Percentiles rank a stretch among this genome's conserved stretches.
Conservation (phyloP, 2,329 filamentous ascomycete genomes). For the Aureobasidium musti region DNA sequence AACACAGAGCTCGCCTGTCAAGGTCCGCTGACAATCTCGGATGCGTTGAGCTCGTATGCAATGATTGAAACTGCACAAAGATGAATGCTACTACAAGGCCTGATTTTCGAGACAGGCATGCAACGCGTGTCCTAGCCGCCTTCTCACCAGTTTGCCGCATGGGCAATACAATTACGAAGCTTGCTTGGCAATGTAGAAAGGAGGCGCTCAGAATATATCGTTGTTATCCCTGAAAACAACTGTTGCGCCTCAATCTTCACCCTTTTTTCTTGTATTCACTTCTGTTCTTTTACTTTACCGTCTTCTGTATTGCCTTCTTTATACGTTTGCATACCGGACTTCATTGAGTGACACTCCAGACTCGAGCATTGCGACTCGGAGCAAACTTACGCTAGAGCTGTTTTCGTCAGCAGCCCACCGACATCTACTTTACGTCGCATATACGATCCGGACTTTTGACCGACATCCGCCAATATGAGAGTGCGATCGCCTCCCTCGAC, state of each 20-base stretch:
- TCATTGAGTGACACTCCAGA: slow-evolving; percentile 35
- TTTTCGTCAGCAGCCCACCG: slow-evolving; percentile 25
- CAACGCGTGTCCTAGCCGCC: neutral
- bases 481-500: slow-evolving; percentile 52
- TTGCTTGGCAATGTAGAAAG: slow-evolving; percentile 26
- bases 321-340: neutral
- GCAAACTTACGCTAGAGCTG: slow-evolving; percentile 12
- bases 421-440: slow-evolving; percentile 9
- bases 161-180: slow-evolving; percentile 8
- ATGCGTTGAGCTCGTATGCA: neutral
- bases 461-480: slow-evolving; percentile 53
- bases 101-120: neutral
- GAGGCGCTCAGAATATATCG: slow-evolving; percentile 23
- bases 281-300: slow-evolving; percentile 12
- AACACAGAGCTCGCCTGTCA: neutral
- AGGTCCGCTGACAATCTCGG: neutral
- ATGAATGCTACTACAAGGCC: neutral
- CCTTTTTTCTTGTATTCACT: slow-evolving; percentile 1
- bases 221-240: slow-evolving; percentile 26
- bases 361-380: slow-evolving; percentile 3
- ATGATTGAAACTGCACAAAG: neutral
- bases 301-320: neutral
- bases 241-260: slow-evolving; percentile 8
- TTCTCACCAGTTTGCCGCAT: neutral
- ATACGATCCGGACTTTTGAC: slow-evolving; percentile 17